Conservation (phyloP, 2,329 filamentous ascomycete species). For the Pleomassaria siparia region DNA sequence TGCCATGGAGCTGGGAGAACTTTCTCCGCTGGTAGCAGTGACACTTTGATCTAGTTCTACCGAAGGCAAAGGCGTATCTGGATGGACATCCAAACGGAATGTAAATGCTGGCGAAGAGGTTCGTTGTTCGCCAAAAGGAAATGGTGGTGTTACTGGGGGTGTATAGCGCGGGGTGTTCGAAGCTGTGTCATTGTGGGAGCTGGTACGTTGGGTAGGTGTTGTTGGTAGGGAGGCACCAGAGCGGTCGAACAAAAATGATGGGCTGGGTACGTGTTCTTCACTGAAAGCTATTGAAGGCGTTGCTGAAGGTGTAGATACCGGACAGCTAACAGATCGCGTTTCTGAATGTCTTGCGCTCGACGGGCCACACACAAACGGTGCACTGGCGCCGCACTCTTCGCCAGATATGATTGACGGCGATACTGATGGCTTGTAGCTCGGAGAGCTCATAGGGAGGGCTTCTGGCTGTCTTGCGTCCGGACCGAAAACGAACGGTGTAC, state of each 20-base stretch:
- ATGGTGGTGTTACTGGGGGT: neutral
- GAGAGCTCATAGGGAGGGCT: too few relatives aligned
- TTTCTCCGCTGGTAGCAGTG: neutral
- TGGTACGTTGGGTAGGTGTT: neutral
- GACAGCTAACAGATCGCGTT: too few relatives aligned
- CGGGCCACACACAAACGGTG: too few relatives aligned
- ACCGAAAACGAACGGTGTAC: too few relatives aligned
- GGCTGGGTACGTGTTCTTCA: neutral
- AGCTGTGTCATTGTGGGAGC: neutral
- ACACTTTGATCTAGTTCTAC: neutral
- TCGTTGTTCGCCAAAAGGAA: neutral
- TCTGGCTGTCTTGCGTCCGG: too few relatives aligned
- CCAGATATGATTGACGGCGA: too few relatives aligned
- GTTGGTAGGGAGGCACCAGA: neutral
- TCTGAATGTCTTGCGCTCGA: too few relatives aligned
- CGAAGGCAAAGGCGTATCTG: constrained; percentile 1
- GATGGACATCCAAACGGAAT: neutral
- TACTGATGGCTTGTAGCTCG: neutral
- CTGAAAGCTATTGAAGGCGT: neutral
- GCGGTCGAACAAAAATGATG: neutral
- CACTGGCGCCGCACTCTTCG: too few relatives aligned
- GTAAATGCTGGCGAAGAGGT: neutral
- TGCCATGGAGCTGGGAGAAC: neutral
- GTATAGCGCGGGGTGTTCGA: neutral
- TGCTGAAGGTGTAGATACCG: neutral